Conservation (phyloP, 768 basidiomycete genomes). For the Auriscalpium microsporum region DNA sequence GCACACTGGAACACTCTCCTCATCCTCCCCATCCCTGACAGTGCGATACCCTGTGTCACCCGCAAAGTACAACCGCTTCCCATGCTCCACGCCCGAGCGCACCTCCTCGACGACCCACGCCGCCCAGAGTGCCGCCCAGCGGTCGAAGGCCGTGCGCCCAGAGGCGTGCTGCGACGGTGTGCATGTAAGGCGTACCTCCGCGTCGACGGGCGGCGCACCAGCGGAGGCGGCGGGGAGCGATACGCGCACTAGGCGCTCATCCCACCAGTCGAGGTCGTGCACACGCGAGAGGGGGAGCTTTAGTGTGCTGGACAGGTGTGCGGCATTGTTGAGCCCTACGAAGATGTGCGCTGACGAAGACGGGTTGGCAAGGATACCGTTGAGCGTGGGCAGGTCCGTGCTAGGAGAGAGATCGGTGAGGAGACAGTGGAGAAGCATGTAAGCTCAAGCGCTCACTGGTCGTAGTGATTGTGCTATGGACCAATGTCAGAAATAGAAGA, state of each 20-base stretch:
- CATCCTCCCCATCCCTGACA: conserved; percentile 36
- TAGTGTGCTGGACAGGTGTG: conserved; percentile 23
- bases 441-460: conserved; percentile 20
- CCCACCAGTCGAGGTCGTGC: conserved; percentile 48
- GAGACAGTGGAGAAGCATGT: not conserved
- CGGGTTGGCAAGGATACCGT: conserved; percentile 17
- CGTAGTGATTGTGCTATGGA: conserved; percentile 29
- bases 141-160: conserved; percentile 39
- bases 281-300: conserved; percentile 25
- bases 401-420: conserved; percentile 3
- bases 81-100: conserved; percentile 19
- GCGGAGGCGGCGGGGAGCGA: conserved; percentile 16
- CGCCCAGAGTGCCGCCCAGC: conserved; percentile 54
- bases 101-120: conserved; percentile 57
- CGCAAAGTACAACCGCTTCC: conserved; percentile 51
- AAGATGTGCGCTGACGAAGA: conserved; percentile 31
- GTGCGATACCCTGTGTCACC: conserved; percentile 62
- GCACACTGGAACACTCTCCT: conserved; percentile 48
- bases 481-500: not conserved
- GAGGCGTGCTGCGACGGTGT: conserved; percentile 62
- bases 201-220: conserved; percentile 1
- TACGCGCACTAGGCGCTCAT: conserved; percentile 20
- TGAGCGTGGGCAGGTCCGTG: conserved; percentile 28
- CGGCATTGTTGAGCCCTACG: conserved; percentile 35
- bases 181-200: conserved; percentile 42